Conservation (phyloP, 2,329 filamentous ascomycete species). For the Metarhizium album region DNA sequence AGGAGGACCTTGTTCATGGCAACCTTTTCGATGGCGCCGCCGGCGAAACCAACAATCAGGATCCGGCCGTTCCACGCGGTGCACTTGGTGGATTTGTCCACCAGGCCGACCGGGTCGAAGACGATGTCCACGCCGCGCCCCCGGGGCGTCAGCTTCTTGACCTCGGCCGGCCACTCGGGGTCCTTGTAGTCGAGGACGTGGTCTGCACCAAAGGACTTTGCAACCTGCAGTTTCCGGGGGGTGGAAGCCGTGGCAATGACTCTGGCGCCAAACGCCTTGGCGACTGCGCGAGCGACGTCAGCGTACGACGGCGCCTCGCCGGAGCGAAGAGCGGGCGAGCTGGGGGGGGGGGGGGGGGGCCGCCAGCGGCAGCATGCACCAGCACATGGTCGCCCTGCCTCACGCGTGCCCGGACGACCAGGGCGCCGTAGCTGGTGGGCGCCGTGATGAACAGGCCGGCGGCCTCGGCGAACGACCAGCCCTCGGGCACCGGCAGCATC, state of each 20-base stretch:
- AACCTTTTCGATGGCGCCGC: conserved; percentile 70
- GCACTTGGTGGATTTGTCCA: conserved; percentile 82
- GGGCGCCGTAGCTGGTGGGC: conserved; percentile 76
- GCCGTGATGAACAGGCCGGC: conserved; percentile 87
- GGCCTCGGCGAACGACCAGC: conserved; percentile 76
- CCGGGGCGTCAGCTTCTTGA: conserved; percentile 68
- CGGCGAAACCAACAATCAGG: conserved; percentile 78
- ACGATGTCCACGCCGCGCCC: conserved; percentile 77
- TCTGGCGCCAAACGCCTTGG: conserved; percentile 81
- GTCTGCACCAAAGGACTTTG: conserved; percentile 73
- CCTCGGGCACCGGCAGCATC: conserved; percentile 63
- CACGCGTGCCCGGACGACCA: conserved; percentile 68
- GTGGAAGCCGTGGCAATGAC: conserved; percentile 90
- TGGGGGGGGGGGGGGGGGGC: no score
- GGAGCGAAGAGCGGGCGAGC: conserved; percentile 82
- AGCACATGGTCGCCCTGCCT: conserved; percentile 77
- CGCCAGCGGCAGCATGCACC: conserved; percentile 84
- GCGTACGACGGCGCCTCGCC: neutral
- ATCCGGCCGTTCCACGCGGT: conserved; percentile 87
- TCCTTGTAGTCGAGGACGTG: conserved; percentile 68
- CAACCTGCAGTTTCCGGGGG: conserved; percentile 67
- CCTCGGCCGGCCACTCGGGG: conserved; percentile 50
- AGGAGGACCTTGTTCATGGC: conserved; percentile 84
- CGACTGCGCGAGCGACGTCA: conserved; percentile 36
- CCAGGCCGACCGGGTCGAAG: conserved; percentile 86